Percentiles rank a stretch among this genome's conserved stretches.
These are phyloP conservation scores for Apiospora rasikravindrae DNA, from an alignment of 2,329 filamentous ascomycete species.

Conservation along the genomic window DNA sequence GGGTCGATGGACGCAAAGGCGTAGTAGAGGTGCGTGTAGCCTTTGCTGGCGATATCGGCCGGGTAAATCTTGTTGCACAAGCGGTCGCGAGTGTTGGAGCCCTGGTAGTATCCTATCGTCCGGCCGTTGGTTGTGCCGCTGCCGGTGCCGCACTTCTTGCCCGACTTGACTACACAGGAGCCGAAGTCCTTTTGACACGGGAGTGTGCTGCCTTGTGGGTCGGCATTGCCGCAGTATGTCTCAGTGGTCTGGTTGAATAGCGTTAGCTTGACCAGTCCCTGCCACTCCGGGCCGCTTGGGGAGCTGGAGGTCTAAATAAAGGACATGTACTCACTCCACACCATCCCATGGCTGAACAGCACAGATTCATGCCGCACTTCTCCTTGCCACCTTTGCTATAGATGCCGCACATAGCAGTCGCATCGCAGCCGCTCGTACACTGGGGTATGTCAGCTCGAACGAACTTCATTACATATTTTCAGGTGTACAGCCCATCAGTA, in stretches of 20 bases:
- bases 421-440: constrained; percentile 21
- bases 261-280: neutral
- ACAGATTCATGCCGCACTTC: constrained; percentile 17
- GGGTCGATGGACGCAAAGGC: constrained; percentile 44
- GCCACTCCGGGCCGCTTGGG: neutral
- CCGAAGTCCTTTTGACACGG: constrained; percentile 17
- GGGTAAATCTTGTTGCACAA: constrained; percentile 25
- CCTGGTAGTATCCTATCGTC: constrained; percentile 27
- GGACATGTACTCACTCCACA: neutral
- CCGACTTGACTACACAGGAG: neutral
- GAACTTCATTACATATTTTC: too few species aligned
- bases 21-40: constrained; percentile 26
- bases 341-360: constrained; percentile 14
- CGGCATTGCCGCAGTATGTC: constrained; percentile 16
- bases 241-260: neutral
- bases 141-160: constrained; percentile 17
- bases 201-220: neutral
- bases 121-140: constrained; percentile 19
- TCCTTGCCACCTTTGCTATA: constrained; percentile 18
- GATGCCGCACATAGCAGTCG: constrained; percentile 21
- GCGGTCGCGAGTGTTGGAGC: constrained; percentile 5
- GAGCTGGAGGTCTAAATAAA: too few species aligned
- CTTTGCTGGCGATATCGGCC: constrained; percentile 23
- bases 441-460: too few species aligned
- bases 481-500: too few species aligned